Evolutionary conservation across 2,329 filamentous ascomycete species (phyloP).

Genomic region (Paraphoma sp.): DNA sequence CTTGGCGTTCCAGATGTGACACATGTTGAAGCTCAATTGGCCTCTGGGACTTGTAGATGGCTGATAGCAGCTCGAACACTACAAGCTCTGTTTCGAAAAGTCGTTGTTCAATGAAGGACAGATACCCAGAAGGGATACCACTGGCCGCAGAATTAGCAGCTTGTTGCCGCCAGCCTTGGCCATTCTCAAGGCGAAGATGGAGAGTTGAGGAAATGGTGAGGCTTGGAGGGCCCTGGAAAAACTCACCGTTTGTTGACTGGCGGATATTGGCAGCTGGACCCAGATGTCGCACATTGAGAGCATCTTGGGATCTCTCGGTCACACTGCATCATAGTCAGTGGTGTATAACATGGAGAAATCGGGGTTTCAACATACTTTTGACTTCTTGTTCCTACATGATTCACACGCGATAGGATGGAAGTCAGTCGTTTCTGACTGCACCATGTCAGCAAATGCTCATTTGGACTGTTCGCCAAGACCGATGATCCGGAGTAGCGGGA

Average conservation of each 20-base stretch:
- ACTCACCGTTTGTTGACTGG: constrained; percentile 25
- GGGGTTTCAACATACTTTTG: constrained; percentile 18
- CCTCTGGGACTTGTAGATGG: constrained; percentile 15
- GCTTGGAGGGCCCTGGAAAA: not conserved
- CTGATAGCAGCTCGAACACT: constrained; percentile 23
- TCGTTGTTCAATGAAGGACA: constrained; percentile 27
- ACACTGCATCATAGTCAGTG: constrained; percentile 18
- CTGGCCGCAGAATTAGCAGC: constrained; percentile 7
- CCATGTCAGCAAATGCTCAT: not conserved
- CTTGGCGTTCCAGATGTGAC: constrained; percentile 9
- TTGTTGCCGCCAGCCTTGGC: too few species aligned
- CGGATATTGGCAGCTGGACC: constrained; percentile 22
- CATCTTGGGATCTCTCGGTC: constrained; percentile 27
- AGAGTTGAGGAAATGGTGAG: not conserved
- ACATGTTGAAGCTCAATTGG: constrained; percentile 13
- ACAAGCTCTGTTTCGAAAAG: constrained; percentile 29
- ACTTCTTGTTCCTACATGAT: constrained; percentile 33
- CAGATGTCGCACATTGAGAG: constrained; percentile 20
- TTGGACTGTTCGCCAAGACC: not conserved
- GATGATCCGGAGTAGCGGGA: constrained; percentile 5
- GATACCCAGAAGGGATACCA: constrained; percentile 31
- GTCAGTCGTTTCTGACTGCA: constrained; percentile 10
- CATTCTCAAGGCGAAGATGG: not conserved
- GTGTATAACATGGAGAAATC: not conserved
- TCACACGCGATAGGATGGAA: constrained; percentile 34